phyloP scores from a whole-genome alignment of 495 filamentous ascomycete genomes.

The Neurospora cerealis region DNA sequence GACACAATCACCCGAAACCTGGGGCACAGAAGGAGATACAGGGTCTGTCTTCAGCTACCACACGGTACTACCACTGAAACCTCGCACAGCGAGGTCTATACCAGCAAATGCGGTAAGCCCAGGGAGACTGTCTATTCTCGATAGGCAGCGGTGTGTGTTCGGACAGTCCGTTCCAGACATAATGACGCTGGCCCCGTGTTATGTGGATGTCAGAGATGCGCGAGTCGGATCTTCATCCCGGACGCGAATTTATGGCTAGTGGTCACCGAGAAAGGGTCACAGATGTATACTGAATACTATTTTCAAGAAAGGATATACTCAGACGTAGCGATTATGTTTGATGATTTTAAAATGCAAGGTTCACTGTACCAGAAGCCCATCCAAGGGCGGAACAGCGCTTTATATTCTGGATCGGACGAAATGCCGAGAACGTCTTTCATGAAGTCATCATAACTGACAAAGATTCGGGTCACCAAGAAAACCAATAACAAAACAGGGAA shows the following conservation, averaged over 20 bases:
- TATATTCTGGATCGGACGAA: not conserved
- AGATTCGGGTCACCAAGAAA: no score
- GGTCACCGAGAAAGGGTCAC: no score
- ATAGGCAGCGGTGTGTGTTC: not conserved
- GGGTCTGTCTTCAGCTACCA: not conserved
- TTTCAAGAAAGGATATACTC: not conserved
- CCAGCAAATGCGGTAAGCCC: not conserved
- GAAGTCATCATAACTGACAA: not conserved
- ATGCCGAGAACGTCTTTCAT: not conserved
- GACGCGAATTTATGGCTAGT: not conserved
- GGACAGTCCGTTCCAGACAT: not conserved
- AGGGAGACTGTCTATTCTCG: not conserved
- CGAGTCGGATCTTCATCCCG: not conserved
- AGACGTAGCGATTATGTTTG: not conserved
- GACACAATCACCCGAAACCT: not conserved
- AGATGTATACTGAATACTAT: no score
- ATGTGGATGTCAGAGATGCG: not conserved
- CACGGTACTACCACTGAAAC: not conserved
- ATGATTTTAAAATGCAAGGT: not conserved
- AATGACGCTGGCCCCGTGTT: not conserved
- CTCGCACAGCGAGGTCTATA: not conserved
- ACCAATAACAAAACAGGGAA: no score
- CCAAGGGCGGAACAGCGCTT: not conserved
- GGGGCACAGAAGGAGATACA: not conserved
- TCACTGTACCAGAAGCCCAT: not conserved